Base-by-base conservation (phyloP, 2,329 filamentous ascomycete genomes). In the Microdochium nivale region DNA sequence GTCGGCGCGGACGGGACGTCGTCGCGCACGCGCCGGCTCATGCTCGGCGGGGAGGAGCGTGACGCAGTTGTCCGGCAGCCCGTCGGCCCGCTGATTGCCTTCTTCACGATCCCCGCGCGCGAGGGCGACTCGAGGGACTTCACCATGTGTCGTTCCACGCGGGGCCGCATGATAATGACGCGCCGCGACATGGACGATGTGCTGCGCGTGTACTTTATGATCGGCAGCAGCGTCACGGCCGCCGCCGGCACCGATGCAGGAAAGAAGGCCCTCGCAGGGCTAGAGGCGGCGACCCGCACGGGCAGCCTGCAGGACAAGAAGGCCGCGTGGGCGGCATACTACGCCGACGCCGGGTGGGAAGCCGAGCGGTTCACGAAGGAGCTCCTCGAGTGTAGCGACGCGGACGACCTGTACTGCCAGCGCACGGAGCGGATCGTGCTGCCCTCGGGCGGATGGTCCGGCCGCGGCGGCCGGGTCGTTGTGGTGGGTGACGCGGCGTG, bases 1-100 rank as follows among this genome's bases (percentile, higher is more conserved):
- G 70, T 82, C 43, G 77, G 73, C 3, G 77, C 77, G 2, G 79
- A 83, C 53, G 79, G 79, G 0, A 69, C 76, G 19, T 67, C 70
- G 1, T 81, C 77, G 0, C 67, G 67, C 23, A 71, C 74, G 16
- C 67, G 76, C 25, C 66, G 60, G 47, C 60, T 65, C 25, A 67
- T 73, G 43, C 56, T 71, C 3, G 52, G 59, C 49, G 54, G 52
- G 25, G 53, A 55, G 2, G 19, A 4, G 13, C 46, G 16, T 13
- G 46, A 47, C 46, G 11, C 53, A 2, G 60, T 59, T 40, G 54
- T 57, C 11, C 51, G 59, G 23, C 52, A 54, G 21, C 48, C 49
- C 2, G 48, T 59, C 8, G 61, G 59, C 19, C 51, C 60, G 10
- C 57, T 62, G 43, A 55, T 63, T 13, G 61, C 58, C 11, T 64